Evolutionary conservation across 2,329 filamentous ascomycete genomes (phyloP).

Genomic region (Exophiala viscosa): DNA sequence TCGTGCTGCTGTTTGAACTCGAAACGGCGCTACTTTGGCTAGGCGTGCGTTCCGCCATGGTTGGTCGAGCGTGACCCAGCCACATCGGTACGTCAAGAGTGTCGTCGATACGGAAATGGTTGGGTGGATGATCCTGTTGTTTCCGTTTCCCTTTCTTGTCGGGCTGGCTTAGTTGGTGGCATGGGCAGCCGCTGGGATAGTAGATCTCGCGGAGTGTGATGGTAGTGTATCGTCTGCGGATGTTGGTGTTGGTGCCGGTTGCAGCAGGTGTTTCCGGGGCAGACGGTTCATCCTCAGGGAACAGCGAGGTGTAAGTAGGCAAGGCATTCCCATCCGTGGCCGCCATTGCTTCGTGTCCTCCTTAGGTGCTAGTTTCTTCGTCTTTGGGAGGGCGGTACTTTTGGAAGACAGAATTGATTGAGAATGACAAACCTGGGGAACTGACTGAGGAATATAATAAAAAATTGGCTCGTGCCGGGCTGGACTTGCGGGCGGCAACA

Average conservation of each 20-base stretch:
- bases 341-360: slow-evolving; percentile 2
- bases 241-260: slow-evolving; percentile 11
- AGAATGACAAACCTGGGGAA: background rate
- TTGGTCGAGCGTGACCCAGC: slow-evolving; percentile 20
- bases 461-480: background rate
- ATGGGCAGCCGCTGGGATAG: slow-evolving; percentile 26
- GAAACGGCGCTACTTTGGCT: slow-evolving; percentile 21
- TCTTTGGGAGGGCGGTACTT: background rate
- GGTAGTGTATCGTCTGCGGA: slow-evolving; percentile 27
- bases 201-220: slow-evolving; percentile 27
- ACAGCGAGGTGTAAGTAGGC: slow-evolving; percentile 22
- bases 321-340: slow-evolving; percentile 11
- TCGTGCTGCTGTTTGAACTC: slow-evolving; percentile 9
- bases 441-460: slow-evolving; percentile 10
- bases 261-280: slow-evolving; percentile 4
- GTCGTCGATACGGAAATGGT: slow-evolving; percentile 9
- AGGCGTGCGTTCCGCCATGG: slow-evolving; percentile 13
- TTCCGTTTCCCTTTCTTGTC: slow-evolving; percentile 20
- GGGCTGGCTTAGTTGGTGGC: slow-evolving; percentile 20
- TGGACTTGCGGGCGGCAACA: slow-evolving; percentile 1
- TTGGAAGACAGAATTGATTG: slow-evolving; percentile 3
- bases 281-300: slow-evolving; percentile 18
- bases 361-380: too few relatives aligned
- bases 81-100: slow-evolving; percentile 15
- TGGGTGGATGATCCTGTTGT: slow-evolving; percentile 4